Evolutionary conservation across 352 stramenopile species (phyloP), one percentile per base, ranked within the genome.

Genomic region (Phytophthora idaei): DNA sequence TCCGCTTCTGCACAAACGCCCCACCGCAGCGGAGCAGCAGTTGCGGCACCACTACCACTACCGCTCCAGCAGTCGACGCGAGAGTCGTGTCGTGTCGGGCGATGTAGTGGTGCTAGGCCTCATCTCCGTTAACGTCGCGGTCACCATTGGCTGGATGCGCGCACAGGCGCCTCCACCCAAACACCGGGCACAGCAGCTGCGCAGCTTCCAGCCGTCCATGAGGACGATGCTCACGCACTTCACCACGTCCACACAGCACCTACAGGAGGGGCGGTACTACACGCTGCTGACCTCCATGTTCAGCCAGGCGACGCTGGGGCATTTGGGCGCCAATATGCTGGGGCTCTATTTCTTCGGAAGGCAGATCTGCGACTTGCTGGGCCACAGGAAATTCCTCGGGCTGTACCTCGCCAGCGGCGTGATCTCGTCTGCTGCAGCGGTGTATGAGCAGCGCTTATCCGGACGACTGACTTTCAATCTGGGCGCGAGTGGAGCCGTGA

Each of bases 261-360:
- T 95, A 15, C 62, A 67, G 53, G 73, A 82, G 14, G 80, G 84
- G 1, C 70, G 78, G 17, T 90, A 90, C 71, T 83, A 93, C 69
- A 94, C 87, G 57, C 78, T 93, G 21, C 58, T 93, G 34, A 94
- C 82, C 7, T 76, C 76, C 1, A 80, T 87, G 41, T 95, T 95
- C 65, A 93, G 83, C 53, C 83, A 94, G 59, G 74, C 74, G 4
- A 71, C 84, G 2, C 12, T 80, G 10, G 69, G 71, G 15, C 85
- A 94, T 61, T 55, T 95, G 36, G 62, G 81, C 4, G 70, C 80
- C 61, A 95, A 93, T 57, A 92, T 90, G 77, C 46, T 93, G 28
- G 87, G 83, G 5, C 69, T 93, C 7, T 92, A 78, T 61, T 93
- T 93, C 71, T 93, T 93, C 46, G 85, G 87, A 0, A 70, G 76